A percentile compares a stretch with the other conserved stretches of the same genome.
Conservation (phyloP, 1,284 basidiomycete species). For the Neonothopanus nambi region DNA sequence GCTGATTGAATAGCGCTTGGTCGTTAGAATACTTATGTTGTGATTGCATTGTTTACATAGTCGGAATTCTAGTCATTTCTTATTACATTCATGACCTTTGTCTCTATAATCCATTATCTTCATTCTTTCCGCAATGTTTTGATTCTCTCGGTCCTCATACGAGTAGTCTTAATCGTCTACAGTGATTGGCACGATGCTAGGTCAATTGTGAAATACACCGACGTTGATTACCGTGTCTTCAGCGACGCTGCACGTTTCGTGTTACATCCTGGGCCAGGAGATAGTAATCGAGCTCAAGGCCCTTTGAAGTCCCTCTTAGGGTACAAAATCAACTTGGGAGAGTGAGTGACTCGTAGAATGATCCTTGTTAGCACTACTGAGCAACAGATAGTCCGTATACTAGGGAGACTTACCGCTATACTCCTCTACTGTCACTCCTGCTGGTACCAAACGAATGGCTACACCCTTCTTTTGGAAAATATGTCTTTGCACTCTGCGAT, state of each 20-base stretch:
- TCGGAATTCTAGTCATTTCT: neutral
- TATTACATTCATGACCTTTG: constrained; percentile 11
- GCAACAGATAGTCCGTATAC: constrained; percentile 74
- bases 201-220: constrained; percentile 92
- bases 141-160: constrained; percentile 55
- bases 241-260: constrained; percentile 85
- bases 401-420: constrained; percentile 96
- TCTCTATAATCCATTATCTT: constrained; percentile 13
- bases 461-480: constrained; percentile 87
- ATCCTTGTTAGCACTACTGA: constrained; percentile 12
- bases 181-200: constrained; percentile 87
- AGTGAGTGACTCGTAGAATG: constrained; percentile 50
- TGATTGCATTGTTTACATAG: neutral
- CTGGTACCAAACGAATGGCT: constrained; percentile 80
- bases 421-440: constrained; percentile 85
- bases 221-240: constrained; percentile 96
- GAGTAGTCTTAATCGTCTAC: constrained; percentile 75
- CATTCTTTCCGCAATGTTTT: constrained; percentile 55
- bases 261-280: constrained; percentile 42
- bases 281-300: constrained; percentile 59
- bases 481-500: constrained; percentile 86
- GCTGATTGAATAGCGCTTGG: neutral
- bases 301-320: constrained; percentile 41
- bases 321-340: constrained; percentile 52
- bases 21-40: neutral